Conservation (phyloP, 2,329 filamentous ascomycete genomes). For the Beauveria sp. region DNA sequence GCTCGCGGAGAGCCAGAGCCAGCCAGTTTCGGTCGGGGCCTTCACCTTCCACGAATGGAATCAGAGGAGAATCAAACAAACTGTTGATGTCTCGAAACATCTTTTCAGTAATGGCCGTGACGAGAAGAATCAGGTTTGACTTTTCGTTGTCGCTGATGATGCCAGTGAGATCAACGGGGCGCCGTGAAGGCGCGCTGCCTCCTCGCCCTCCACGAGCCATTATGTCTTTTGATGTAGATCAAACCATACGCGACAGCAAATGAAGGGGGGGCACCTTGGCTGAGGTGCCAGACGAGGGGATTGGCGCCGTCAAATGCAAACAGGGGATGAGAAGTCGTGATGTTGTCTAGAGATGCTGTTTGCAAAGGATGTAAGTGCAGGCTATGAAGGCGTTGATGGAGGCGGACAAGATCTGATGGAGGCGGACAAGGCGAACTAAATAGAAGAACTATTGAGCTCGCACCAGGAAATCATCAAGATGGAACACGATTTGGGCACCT, state of each 20-base stretch:
- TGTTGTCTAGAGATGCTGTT: background rate
- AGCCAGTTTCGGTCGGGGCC: slow-evolving; percentile 28
- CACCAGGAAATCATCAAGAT: background rate
- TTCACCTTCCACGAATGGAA: slow-evolving; percentile 23
- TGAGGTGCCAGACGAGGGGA: background rate
- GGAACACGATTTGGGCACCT: background rate
- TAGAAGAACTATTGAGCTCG: background rate
- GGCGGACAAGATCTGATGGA: background rate
- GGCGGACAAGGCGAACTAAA: background rate
- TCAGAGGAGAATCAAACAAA: slow-evolving; percentile 42
- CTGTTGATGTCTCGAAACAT: slow-evolving; percentile 46
- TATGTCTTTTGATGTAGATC: slow-evolving; percentile 7
- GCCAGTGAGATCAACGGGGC: slow-evolving; percentile 43
- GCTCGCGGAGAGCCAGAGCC: slow-evolving; percentile 23
- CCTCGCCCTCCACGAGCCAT: slow-evolving; percentile 35
- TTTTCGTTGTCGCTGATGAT: slow-evolving; percentile 41
- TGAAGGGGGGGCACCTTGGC: background rate
- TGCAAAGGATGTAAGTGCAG: background rate
- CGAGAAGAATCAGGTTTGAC: slow-evolving; percentile 43
- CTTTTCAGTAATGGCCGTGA: slow-evolving; percentile 44
- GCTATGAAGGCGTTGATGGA: background rate
- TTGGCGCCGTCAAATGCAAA: background rate
- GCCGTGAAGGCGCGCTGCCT: slow-evolving; percentile 27
- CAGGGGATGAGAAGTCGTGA: background rate
- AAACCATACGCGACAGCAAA: slow-evolving; percentile 4